phyloP scores from a whole-genome alignment of 352 stramenopile species.

The Pythium phragmitis region DNA sequence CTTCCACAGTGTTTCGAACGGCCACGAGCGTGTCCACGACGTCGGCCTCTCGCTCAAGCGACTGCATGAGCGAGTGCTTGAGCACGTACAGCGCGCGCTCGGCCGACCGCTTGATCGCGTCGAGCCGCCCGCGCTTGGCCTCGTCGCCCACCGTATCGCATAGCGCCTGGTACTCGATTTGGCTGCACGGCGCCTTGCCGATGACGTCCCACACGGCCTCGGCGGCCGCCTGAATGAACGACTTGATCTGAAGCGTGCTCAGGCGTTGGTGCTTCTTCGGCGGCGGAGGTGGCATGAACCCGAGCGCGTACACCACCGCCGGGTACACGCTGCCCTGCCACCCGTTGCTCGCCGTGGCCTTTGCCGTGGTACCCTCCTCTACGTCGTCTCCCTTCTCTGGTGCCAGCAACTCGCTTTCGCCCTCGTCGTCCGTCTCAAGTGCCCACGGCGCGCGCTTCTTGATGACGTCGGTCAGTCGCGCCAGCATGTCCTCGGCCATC shows the following conservation, averaged over 20 bases:
- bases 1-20: conserved; percentile 53
- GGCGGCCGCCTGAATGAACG: conserved; percentile 76
- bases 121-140: conserved; percentile 35
- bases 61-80: conserved; percentile 66
- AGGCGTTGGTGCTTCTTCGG: conserved; percentile 54
- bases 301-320: conserved; percentile 65
- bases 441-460: conserved; percentile 69
- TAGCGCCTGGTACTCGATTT: conserved; percentile 77
- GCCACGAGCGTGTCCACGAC: conserved; percentile 44
- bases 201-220: conserved; percentile 71
- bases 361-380: conserved; percentile 5
- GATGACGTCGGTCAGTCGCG: conserved; percentile 40
- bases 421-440: conserved; percentile 33
- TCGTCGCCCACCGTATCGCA: conserved; percentile 48
- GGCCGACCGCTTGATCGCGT: conserved; percentile 30
- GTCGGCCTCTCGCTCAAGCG: conserved; percentile 48
- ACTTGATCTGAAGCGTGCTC: conserved; percentile 83
- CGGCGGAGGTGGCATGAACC: conserved; percentile 52
- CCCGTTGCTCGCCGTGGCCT: conserved; percentile 3
- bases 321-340: conserved; percentile 68
- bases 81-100: conserved; percentile 63
- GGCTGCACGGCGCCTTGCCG: conserved; percentile 45
- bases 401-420: conserved; percentile 18
- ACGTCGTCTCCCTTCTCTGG: conserved; percentile 6
- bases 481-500: conserved; percentile 43